Percentiles rank a stretch among this genome's conserved stretches.
Conservation (phyloP, 495 filamentous ascomycete genomes). For the Annulohypoxylon maeteangense region DNA sequence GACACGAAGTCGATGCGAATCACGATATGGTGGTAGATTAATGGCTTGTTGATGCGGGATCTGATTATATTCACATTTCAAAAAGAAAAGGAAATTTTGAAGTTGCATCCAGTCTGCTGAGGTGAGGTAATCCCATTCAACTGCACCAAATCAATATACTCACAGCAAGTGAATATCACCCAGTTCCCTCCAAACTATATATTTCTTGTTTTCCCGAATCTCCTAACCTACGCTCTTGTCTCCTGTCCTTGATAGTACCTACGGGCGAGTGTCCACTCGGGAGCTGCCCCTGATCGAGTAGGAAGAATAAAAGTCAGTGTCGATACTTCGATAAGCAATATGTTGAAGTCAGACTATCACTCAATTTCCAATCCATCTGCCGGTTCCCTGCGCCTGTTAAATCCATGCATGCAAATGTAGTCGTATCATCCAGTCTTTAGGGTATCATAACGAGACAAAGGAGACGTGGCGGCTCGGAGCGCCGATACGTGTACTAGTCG, state of each 20-base stretch:
- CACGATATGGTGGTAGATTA: neutral
- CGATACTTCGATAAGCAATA: conserved; percentile 40
- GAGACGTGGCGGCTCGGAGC: conserved; percentile 25
- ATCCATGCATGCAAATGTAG: conserved; percentile 40
- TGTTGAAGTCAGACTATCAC: conserved; percentile 23
- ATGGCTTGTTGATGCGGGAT: neutral
- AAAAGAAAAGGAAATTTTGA: neutral
- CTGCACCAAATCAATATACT: neutral
- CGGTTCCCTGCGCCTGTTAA: conserved; percentile 24
- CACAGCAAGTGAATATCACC: neutral
- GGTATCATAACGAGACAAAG: conserved; percentile 42
- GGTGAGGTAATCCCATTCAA: neutral
- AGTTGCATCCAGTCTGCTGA: conserved; percentile 11
- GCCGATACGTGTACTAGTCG: conserved; percentile 20
- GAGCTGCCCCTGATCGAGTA: conserved; percentile 13
- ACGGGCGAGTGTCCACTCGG: conserved; percentile 4
- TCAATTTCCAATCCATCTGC: conserved; percentile 4
- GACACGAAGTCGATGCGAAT: neutral
- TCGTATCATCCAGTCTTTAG: conserved; percentile 35
- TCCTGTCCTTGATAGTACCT: conserved; percentile 1
- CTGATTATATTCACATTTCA: neutral
- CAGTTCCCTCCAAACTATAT: too few relatives aligned
- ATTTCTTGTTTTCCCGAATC: too few relatives aligned
- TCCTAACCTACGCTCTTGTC: too few relatives aligned
- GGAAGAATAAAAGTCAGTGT: conserved; percentile 36